Evolutionary conservation across 768 basidiomycete genomes (phyloP).

Genomic region (Suillus hirtellus): DNA sequence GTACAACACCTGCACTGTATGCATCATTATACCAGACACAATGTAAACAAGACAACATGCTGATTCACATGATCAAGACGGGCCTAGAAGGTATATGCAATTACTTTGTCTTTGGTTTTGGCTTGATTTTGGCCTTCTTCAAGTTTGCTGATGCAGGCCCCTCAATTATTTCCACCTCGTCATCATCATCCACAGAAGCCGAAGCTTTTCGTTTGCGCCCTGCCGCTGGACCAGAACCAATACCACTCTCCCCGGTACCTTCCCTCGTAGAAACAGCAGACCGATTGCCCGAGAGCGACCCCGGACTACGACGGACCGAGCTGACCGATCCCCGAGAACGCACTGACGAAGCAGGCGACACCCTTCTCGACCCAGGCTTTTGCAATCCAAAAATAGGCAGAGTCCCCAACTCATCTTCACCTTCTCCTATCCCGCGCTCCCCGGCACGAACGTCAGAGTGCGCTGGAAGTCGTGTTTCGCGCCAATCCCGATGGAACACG

Average conservation of each 20-base stretch:
- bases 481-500: slow-evolving; percentile 74
- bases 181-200: slow-evolving; percentile 44
- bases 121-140: slow-evolving; percentile 37
- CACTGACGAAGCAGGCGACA: slow-evolving; percentile 53
- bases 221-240: slow-evolving; percentile 6
- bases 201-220: slow-evolving; percentile 51
- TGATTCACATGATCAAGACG: neutral
- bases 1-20: slow-evolving; percentile 3
- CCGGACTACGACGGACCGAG: slow-evolving; percentile 50
- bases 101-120: slow-evolving; percentile 46
- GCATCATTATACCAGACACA: slow-evolving; percentile 9
- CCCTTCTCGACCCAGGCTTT: slow-evolving; percentile 35
- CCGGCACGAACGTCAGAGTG: slow-evolving; percentile 19
- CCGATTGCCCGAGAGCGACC: slow-evolving; percentile 38
- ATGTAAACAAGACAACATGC: slow-evolving; percentile 3
- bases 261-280: slow-evolving; percentile 49
- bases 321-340: slow-evolving; percentile 38
- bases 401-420: slow-evolving; percentile 30
- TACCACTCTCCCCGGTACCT: slow-evolving; percentile 26
- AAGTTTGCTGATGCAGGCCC: slow-evolving; percentile 39
- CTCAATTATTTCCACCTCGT: slow-evolving; percentile 56
- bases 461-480: slow-evolving; percentile 57
- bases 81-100: no score
- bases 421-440: slow-evolving; percentile 23
- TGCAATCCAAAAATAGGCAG: slow-evolving; percentile 27